phyloP scores from a whole-genome alignment of 1,284 basidiomycete genomes.

The Cryptococcus jaspeensis region DNA sequence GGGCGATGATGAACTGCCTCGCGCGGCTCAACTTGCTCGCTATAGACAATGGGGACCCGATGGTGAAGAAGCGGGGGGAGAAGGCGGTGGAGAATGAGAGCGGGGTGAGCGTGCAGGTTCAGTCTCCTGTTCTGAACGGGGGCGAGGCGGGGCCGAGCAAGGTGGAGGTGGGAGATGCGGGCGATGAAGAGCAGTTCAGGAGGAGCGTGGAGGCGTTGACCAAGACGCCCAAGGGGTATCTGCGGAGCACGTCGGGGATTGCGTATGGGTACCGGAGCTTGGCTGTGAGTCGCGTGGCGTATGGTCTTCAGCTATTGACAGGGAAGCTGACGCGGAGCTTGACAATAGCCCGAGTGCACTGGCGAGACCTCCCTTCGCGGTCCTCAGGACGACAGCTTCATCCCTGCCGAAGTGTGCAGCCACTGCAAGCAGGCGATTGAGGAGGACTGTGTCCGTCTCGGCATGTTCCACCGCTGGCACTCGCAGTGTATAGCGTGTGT shows the following conservation, averaged over 20 bases:
- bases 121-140: neutral
- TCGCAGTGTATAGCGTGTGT: conserved; percentile 83
- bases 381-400: conserved; percentile 41
- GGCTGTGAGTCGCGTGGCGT: conserved; percentile 53
- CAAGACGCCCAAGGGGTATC: conserved; percentile 51
- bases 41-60: conserved; percentile 79
- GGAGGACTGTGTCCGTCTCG: conserved; percentile 91
- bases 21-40: conserved; percentile 89
- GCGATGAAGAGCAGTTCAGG: conserved; percentile 42
- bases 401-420: conserved; percentile 76
- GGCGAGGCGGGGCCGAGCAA: neutral
- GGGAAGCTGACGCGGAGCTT: neutral
- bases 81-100: conserved; percentile 14
- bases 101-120: conserved; percentile 6
- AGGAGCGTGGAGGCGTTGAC: conserved; percentile 43
- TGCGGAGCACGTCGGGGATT: conserved; percentile 67
- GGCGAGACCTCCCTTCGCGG: conserved; percentile 75
- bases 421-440: conserved; percentile 88
- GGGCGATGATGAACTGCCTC: conserved; percentile 85
- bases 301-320: neutral
- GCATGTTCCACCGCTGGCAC: conserved; percentile 95
- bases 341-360: conserved; percentile 66
- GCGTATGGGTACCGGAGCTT: conserved; percentile 82
- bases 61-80: conserved; percentile 57
- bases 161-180: conserved; percentile 5